A percentile compares a stretch with the other conserved stretches of the same genome.
Conservation (phyloP, 768 basidiomycete species). For the Termitomyces sp. region DNA sequence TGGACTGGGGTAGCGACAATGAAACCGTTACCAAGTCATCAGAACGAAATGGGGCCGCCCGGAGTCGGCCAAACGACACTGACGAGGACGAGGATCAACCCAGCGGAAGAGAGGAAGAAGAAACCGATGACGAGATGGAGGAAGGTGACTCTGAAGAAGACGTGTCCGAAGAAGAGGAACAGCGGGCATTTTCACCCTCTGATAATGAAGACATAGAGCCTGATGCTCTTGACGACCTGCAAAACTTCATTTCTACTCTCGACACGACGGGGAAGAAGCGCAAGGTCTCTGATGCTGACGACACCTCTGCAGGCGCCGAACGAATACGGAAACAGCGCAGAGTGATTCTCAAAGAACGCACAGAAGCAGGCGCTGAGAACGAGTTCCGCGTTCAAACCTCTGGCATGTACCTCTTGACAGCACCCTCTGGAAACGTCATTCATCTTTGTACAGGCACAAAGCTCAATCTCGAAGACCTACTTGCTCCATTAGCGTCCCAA, state of each 20-base stretch:
- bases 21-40: slow-evolving; percentile 18
- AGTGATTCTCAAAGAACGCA: slow-evolving; percentile 60
- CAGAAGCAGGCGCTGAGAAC: slow-evolving; percentile 75
- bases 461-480: slow-evolving; percentile 69
- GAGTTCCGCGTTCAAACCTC: slow-evolving; percentile 64
- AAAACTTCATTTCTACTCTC: slow-evolving; percentile 67
- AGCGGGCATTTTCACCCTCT: slow-evolving; percentile 39
- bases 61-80: slow-evolving; percentile 4
- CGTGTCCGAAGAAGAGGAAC: slow-evolving; percentile 43
- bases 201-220: slow-evolving; percentile 49
- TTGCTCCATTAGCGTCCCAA: slow-evolving; percentile 64
- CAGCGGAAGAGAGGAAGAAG: slow-evolving; percentile 19
- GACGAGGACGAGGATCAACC: slow-evolving; percentile 7
- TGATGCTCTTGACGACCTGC: slow-evolving; percentile 65
- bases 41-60: not conserved
- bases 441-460: slow-evolving; percentile 38
- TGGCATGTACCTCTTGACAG: slow-evolving; percentile 30
- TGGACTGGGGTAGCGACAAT: slow-evolving; percentile 36
- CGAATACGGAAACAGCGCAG: slow-evolving; percentile 51
- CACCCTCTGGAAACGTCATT: not conserved
- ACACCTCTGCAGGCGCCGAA: slow-evolving; percentile 15
- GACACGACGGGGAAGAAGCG: slow-evolving; percentile 64
- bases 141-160: slow-evolving; percentile 31
- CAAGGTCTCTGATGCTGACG: slow-evolving; percentile 49
- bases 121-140: slow-evolving; percentile 32